Base-by-base conservation (phyloP, 345 rosid species). In the Euclidium syriacum region DNA sequence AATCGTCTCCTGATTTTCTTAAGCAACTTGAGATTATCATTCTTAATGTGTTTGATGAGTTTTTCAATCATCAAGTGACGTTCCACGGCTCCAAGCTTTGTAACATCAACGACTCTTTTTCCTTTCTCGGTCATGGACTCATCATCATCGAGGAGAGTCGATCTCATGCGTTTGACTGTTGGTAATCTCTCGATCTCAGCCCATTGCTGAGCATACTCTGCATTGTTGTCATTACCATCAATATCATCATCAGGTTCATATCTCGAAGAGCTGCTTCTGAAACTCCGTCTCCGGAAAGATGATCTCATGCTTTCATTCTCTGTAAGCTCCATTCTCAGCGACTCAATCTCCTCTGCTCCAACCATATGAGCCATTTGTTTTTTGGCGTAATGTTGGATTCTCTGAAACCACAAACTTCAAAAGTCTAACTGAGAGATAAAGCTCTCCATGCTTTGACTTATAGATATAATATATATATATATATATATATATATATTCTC, bases 111-210 rank as follows among this genome's bases (percentile, higher is more conserved):
- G 1, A 85, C 73, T 18, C 18, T 66, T 61, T 74, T 81, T 10
- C 71, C 77, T 25, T 57, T 33, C 9, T 14, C 64, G 24, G n/a
- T n/a, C 20, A 2, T 6, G 29, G 1, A 11, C 3, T 66, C 67
- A 7, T 19, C 47, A 32, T 44, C 44, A 12, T 72, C 79, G 26
- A 83, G 78, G 24, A 87, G 69, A 20, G 85, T 78, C 19, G 85
- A 72, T 22, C 79, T 74, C 35, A 90, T 39, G 42, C 95, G 79
- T 39, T 80, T 74, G n/a, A 55, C 61, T 40, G 95, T 81, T 1
- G 97, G 95, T 4, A 90, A 64, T 47, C 85, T 85, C 78, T 90
- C 83, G 35, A 90, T 68, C 20, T 72, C 81, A 64, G 80, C 85
- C 95, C 92, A 90, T 49, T 83, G 82, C 35, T 65, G 66, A 40